phyloP scores from a whole-genome alignment of 2,329 filamentous ascomycete species.

The Cytospora piceicola region DNA sequence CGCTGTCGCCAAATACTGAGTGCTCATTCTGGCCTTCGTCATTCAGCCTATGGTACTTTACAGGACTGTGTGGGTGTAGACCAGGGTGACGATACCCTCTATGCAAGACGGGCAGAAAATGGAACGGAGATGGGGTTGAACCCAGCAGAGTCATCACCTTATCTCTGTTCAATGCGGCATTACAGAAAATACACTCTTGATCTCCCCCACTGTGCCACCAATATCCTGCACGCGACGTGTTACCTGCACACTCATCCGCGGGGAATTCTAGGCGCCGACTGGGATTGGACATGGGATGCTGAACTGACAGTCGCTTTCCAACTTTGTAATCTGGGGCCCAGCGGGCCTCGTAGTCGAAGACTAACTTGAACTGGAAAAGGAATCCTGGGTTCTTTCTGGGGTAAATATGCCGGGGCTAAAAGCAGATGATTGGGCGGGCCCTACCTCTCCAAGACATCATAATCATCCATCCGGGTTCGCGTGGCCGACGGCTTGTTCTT shows the following conservation, averaged over 20 bases:
- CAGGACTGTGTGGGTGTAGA: neutral
- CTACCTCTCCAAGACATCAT: neutral
- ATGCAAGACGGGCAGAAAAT: neutral
- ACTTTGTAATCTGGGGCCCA: constrained; percentile 19
- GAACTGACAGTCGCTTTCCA: constrained; percentile 8
- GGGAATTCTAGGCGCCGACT: constrained; percentile 12
- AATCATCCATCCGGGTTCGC: constrained; percentile 5
- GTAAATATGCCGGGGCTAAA: constrained; percentile 16
- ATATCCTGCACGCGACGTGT: constrained; percentile 14
- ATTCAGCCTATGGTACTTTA: neutral
- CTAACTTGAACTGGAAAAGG: constrained; percentile 19
- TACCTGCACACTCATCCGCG: constrained; percentile 2
- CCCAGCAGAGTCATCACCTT: neutral
- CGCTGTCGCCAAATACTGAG: neutral
- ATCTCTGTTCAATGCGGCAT: neutral
- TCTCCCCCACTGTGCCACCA: constrained; percentile 1
- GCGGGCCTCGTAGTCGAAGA: constrained; percentile 16
- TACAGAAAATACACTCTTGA: constrained; percentile 2
- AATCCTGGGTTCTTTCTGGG: constrained; percentile 21
- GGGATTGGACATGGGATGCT: constrained; percentile 3
- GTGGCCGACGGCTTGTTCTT: neutral
- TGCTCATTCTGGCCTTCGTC: neutral
- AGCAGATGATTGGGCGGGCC: constrained; percentile 16
- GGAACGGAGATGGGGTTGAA: neutral
- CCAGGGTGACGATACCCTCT: neutral